Conservation (phyloP, 805 yeast species). For the Metschnikowia continentalis region DNA sequence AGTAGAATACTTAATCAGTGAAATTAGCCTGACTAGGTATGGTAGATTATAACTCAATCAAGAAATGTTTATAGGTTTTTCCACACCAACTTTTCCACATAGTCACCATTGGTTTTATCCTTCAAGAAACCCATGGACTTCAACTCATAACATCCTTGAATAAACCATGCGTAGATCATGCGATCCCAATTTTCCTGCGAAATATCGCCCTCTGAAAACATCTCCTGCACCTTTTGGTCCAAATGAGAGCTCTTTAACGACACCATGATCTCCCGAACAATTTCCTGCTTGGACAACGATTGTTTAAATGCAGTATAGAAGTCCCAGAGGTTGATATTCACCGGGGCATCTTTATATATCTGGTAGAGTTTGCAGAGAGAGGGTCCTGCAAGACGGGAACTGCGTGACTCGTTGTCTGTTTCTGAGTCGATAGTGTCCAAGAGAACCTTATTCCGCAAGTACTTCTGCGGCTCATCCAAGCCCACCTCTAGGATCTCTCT, state of each 20-base stretch:
- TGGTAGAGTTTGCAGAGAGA: conserved; percentile 48
- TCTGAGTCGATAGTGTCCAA: neutral
- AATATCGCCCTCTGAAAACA: neutral
- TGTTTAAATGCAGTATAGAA: conserved; percentile 59
- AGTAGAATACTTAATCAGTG: too few species aligned
- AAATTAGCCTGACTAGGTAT: too few species aligned
- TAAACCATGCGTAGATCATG: conserved; percentile 63
- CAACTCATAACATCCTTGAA: conserved; percentile 70
- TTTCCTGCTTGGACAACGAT: conserved; percentile 30
- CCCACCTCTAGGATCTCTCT: conserved; percentile 29
- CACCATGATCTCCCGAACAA: conserved; percentile 16
- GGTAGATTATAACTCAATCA: too few species aligned
- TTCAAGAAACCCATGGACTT: conserved; percentile 65
- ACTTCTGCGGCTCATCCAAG: conserved; percentile 28
- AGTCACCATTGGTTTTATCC: conserved; percentile 59
- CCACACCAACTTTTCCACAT: conserved; percentile 70
- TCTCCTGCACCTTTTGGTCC: neutral
- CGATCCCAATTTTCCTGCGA: conserved; percentile 54
- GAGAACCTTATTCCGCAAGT: conserved; percentile 17
- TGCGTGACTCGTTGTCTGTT: neutral
- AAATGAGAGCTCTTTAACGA: neutral
- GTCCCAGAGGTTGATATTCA: conserved; percentile 62
- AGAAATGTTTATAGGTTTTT: conserved; percentile 40
- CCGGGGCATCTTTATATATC: conserved; percentile 75
- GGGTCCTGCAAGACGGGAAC: conserved; percentile 14